Percentiles rank a stretch among this genome's conserved stretches.
These are phyloP conservation scores for Penicillium sp. DNA, from an alignment of 2,329 filamentous ascomycete genomes.

Conservation along the genomic window DNA sequence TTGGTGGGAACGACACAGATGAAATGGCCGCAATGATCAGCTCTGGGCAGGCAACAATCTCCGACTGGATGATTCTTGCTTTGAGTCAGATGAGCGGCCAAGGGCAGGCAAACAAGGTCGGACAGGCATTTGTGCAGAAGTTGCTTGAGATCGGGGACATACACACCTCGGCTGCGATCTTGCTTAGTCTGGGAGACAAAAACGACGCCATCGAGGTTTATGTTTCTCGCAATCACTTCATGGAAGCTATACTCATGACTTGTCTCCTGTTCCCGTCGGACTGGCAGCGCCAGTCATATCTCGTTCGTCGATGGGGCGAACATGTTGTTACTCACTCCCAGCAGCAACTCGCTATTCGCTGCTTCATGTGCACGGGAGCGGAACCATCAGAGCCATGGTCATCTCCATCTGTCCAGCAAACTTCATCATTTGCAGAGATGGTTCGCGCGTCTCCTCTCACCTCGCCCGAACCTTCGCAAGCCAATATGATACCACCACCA, in stretches of 20 bases:
- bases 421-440: constrained; percentile 44
- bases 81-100: constrained; percentile 80
- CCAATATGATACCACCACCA: constrained; percentile 23
- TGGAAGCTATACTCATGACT: constrained; percentile 89
- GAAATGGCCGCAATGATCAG: constrained; percentile 72
- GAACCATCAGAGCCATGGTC: constrained; percentile 86
- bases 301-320: constrained; percentile 94
- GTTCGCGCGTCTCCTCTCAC: constrained; percentile 40
- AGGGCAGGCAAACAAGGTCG: constrained; percentile 82
- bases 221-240: constrained; percentile 81
- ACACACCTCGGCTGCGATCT: constrained; percentile 86
- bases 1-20: constrained; percentile 79
- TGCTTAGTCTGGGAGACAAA: constrained; percentile 86
- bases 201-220: constrained; percentile 97
- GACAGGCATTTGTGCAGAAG: constrained; percentile 84
- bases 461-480: constrained; percentile 58
- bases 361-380: constrained; percentile 83
- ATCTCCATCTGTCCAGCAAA: constrained; percentile 72
- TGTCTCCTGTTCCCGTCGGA: constrained; percentile 79
- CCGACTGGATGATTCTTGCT: constrained; percentile 96
- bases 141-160: constrained; percentile 86
- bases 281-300: constrained; percentile 85
- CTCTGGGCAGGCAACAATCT: constrained; percentile 83
- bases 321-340: constrained; percentile 82
- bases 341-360: constrained; percentile 86